Evolutionary conservation across 1,284 basidiomycete species (phyloP).

Genomic region (Trichosporon asahii): DNA sequence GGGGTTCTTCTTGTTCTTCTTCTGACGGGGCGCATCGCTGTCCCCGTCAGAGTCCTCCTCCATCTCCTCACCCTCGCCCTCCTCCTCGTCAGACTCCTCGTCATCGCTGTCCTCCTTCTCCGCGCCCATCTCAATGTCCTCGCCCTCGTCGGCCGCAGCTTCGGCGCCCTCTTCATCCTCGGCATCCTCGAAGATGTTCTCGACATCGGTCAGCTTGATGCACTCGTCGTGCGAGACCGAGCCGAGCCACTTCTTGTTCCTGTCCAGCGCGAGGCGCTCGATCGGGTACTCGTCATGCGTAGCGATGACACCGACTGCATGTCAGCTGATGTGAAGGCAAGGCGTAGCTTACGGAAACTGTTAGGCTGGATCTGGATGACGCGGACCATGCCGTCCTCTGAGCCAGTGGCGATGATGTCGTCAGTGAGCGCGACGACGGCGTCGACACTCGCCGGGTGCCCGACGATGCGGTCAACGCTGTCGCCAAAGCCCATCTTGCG

Average conservation of each 20-base stretch:
- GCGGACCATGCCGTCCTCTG: constrained; percentile 85
- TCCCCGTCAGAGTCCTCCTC: constrained; percentile 47
- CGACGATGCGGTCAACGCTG: constrained; percentile 81
- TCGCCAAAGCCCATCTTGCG: constrained; percentile 81
- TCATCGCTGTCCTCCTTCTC: constrained; percentile 24
- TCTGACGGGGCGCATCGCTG: constrained; percentile 29
- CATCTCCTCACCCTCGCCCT: constrained; percentile 50
- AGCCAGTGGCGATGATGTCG: constrained; percentile 76
- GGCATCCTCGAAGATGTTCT: constrained; percentile 60
- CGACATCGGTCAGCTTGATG: constrained; percentile 77
- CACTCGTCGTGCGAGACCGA: constrained; percentile 89
- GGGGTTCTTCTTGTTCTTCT: constrained; percentile 33
- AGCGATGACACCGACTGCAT: constrained; percentile 74
- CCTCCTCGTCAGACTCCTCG: constrained; percentile 35
- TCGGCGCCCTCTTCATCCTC: constrained; percentile 28
- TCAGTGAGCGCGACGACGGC: constrained; percentile 70
- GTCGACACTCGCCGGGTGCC: constrained; percentile 83
- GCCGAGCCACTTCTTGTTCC: constrained; percentile 74
- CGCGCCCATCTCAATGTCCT: constrained; percentile 20
- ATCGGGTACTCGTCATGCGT: constrained; percentile 89
- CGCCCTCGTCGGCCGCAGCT: constrained; percentile 11
- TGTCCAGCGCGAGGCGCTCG: constrained; percentile 68
- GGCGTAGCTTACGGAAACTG: constrained; percentile 58
- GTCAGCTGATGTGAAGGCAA: background rate
- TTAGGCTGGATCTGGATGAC: constrained; percentile 87